Conservation (phyloP, 352 stramenopile species). For the Pythium guiyangense region DNA sequence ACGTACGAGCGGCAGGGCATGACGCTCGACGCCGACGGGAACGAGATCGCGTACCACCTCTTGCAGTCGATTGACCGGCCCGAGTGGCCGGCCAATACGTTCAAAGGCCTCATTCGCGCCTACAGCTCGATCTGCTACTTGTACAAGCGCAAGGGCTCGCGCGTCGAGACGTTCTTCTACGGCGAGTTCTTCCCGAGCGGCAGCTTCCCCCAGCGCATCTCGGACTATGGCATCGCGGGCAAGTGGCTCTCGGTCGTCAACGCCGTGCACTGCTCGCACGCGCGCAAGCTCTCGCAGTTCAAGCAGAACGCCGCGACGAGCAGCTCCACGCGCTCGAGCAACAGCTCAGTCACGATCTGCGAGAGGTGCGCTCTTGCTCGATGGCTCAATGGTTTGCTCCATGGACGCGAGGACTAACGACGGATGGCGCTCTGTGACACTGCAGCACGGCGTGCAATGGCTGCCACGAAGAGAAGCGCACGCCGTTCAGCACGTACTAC, state of each 20-base stretch:
- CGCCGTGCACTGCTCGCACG: slow-evolving; percentile 12
- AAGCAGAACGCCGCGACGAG: not conserved
- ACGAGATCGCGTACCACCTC: slow-evolving; percentile 17
- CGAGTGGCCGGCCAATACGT: slow-evolving; percentile 17
- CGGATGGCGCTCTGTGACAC: not conserved
- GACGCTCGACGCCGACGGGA: slow-evolving; percentile 8
- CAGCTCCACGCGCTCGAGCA: slow-evolving; percentile 1
- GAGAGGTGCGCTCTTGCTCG: slow-evolving; percentile 3
- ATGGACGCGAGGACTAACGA: not conserved
- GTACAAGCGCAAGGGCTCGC: slow-evolving; percentile 21
- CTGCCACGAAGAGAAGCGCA: slow-evolving; percentile 1
- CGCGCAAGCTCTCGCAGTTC: slow-evolving; percentile 7
- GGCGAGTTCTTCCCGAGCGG: slow-evolving; percentile 30
- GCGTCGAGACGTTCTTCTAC: slow-evolving; percentile 38
- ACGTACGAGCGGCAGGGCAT: slow-evolving; percentile 18
- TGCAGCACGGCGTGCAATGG: slow-evolving; percentile 13
- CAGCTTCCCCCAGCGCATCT: slow-evolving; percentile 9
- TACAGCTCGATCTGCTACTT: slow-evolving; percentile 36
- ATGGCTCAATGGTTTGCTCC: not conserved
- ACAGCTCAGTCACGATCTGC: slow-evolving; percentile 2
- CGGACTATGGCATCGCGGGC: slow-evolving; percentile 20
- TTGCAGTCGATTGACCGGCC: slow-evolving; percentile 17
- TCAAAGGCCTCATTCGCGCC: slow-evolving; percentile 26
- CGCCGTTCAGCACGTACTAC: slow-evolving; percentile 2
- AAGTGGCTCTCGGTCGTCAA: slow-evolving; percentile 15